A percentile compares a stretch with the other conserved stretches of the same genome.
phyloP scores from a whole-genome alignment of 2,329 filamentous ascomycete genomes.

The Fusarium sp. region DNA sequence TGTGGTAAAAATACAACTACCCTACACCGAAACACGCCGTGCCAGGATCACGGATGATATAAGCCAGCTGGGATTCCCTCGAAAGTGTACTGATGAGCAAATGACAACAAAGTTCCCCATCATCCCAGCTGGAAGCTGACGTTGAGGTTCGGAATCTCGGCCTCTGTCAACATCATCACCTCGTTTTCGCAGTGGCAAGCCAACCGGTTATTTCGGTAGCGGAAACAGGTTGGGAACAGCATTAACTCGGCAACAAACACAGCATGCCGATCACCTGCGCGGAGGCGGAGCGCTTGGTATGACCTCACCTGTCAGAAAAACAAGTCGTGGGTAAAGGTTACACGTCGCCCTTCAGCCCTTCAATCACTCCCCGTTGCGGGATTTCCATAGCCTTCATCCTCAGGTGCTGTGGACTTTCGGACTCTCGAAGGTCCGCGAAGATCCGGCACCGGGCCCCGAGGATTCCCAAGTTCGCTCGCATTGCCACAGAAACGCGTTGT shows the following conservation, averaged over 20 bases:
- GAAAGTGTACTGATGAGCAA: neutral
- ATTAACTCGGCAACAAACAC: neutral
- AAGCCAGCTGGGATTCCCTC: neutral
- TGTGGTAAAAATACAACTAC: neutral
- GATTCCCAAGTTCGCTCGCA: neutral
- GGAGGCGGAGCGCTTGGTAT: constrained; percentile 11
- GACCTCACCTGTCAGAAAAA: constrained; percentile 4
- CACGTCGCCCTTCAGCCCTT: neutral
- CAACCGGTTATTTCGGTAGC: neutral
- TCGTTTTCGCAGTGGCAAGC: constrained; percentile 2
- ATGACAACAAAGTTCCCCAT: constrained; percentile 33
- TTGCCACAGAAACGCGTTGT: constrained; percentile 30
- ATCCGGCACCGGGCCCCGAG: constrained; percentile 23
- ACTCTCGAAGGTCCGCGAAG: constrained; percentile 28
- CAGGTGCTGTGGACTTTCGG: constrained; percentile 24
- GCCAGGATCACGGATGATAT: neutral
- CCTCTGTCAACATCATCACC: constrained; percentile 11
- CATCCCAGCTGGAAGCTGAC: constrained; percentile 8
- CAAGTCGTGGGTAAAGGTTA: neutral
- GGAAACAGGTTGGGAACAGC: constrained; percentile 2
- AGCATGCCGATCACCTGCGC: constrained; percentile 5
- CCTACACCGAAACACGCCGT: constrained; percentile 13
- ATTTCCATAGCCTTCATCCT: constrained; percentile 1
- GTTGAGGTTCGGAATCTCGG: constrained; percentile 26
- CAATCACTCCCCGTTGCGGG: neutral